Conservation (phyloP, 306 rosid species). For the Vigna reflexopilosa region DNA sequence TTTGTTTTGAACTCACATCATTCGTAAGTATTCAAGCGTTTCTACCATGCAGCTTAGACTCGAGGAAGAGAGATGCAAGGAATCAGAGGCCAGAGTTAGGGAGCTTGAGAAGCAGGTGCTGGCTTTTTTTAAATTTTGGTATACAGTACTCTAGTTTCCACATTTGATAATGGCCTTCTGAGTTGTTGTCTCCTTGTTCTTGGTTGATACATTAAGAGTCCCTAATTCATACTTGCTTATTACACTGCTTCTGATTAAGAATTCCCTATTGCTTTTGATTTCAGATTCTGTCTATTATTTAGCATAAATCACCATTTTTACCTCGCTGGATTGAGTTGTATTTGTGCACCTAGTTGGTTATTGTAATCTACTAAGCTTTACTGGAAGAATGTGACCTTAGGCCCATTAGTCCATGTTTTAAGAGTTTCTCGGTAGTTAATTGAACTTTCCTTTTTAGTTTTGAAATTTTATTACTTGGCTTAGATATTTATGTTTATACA, state of each 20-base stretch:
- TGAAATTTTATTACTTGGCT: slow-evolving; percentile 15
- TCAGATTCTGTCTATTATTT: slow-evolving; percentile 12
- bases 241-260: slow-evolving; percentile 18
- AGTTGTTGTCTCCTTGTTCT: slow-evolving; percentile 43
- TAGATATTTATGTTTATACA: slow-evolving; percentile 33
- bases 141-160: slow-evolving; percentile 14
- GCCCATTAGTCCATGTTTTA: slow-evolving; percentile 15
- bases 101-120: slow-evolving; percentile 96
- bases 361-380: slow-evolving; percentile 8
- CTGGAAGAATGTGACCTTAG: neutral
- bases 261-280: slow-evolving; percentile 20
- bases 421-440: slow-evolving; percentile 15
- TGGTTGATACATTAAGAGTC: slow-evolving; percentile 22
- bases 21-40: slow-evolving; percentile 38
- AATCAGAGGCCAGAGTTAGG: slow-evolving; percentile 81
- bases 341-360: slow-evolving; percentile 4
- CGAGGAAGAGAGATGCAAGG: slow-evolving; percentile 87
- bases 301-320: slow-evolving; percentile 35
- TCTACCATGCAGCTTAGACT: slow-evolving; percentile 74
- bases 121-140: slow-evolving; percentile 30
- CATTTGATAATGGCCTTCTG: slow-evolving; percentile 13
- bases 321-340: slow-evolving; percentile 20
- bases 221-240: slow-evolving; percentile 24
- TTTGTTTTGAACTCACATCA: slow-evolving; percentile 28
- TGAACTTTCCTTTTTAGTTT: slow-evolving; percentile 2